Evolutionary conservation across 441 rosid species (phyloP).

Genomic region (Macaranga tanarius): DNA sequence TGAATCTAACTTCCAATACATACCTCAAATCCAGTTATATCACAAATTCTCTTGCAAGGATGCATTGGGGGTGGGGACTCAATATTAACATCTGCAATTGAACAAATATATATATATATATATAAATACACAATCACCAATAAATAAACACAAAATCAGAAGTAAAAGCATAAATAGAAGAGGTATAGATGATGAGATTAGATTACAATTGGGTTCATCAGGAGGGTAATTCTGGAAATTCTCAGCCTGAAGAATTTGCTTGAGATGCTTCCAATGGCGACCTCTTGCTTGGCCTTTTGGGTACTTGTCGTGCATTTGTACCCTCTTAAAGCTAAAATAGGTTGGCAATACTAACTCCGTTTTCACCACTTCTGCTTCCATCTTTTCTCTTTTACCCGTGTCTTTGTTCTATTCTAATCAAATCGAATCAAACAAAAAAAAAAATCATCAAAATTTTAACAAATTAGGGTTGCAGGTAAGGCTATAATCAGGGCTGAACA

Average conservation of each 20-base stretch:
- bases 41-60: conserved; percentile 81
- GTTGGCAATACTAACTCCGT: conserved; percentile 74
- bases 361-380: conserved; percentile 70
- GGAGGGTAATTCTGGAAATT: conserved; percentile 56
- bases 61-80: conserved; percentile 85
- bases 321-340: conserved; percentile 69
- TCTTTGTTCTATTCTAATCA: not conserved
- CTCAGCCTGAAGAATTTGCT: conserved; percentile 94
- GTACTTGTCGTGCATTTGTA: conserved; percentile 71
- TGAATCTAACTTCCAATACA: not conserved
- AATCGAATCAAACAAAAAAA: not conserved
- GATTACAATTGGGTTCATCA: conserved; percentile 66
- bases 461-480: no score
- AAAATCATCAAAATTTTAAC: not conserved
- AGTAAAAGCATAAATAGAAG: not conserved
- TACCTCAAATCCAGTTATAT: conserved; percentile 84
- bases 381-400: conserved; percentile 19
- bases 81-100: conserved; percentile 59
- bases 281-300: conserved; percentile 87
- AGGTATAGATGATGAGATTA: not conserved
- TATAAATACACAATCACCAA: not conserved
- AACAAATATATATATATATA: not conserved
- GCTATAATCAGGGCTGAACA: no score
- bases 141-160: not conserved
- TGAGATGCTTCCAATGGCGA: conserved; percentile 92